Percentiles rank a stretch among this genome's conserved stretches.
These are phyloP conservation scores for Ceratonia siliqua DNA, from an alignment of 306 rosid species.

Conservation along the genomic window DNA sequence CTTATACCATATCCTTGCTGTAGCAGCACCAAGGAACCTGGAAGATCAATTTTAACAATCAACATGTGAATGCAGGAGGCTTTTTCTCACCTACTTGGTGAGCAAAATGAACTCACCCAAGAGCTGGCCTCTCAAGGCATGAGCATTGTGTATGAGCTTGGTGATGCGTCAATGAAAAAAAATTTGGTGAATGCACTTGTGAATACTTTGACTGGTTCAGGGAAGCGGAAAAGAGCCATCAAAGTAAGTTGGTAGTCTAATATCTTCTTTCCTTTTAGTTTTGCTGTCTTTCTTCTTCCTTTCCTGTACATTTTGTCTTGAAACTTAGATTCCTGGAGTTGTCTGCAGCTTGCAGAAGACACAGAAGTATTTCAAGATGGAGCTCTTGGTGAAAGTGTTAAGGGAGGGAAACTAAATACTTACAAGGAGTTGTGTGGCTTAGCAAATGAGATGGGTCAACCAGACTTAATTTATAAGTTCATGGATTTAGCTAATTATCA, in stretches of 20 bases:
- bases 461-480: conserved; percentile 94
- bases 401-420: conserved; percentile 90
- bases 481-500: conserved; percentile 99
- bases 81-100: conserved; percentile 88
- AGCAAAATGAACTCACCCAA: conserved; percentile 94
- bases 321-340: conserved; percentile 16
- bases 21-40: conserved; percentile 16
- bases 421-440: conserved; percentile 95
- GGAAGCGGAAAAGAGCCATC: conserved; percentile 90
- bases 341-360: conserved; percentile 83
- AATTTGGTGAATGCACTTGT: conserved; percentile 91
- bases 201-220: conserved; percentile 80
- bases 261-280: conserved; percentile 19
- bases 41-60: conserved; percentile 31
- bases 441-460: conserved; percentile 99
- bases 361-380: conserved; percentile 94
- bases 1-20: conserved; percentile 5
- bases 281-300: conserved; percentile 25
- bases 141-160: conserved; percentile 98
- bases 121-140: conserved; percentile 99
- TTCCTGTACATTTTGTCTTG: background rate
- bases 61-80: conserved; percentile 77
- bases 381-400: conserved; percentile 72
- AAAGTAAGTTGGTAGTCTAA: conserved; percentile 60
- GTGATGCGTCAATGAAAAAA: conserved; percentile 81